Percentiles rank a stretch among this genome's conserved stretches.
Conservation (phyloP, 225 moss, liverwort and hornwort genomes). For the Physcomitrellopsis africana region DNA sequence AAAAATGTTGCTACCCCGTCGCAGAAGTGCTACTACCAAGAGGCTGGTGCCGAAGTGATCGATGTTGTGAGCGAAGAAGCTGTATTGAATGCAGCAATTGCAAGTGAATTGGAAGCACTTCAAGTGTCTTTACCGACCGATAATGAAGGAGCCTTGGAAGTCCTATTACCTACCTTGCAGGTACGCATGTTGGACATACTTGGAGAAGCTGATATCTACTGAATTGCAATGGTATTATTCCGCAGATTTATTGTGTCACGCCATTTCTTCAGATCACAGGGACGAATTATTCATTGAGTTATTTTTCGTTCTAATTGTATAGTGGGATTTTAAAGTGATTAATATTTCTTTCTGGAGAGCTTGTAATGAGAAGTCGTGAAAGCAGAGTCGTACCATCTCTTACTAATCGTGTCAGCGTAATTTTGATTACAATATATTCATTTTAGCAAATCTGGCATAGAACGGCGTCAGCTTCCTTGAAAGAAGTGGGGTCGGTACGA, state of each 20-base stretch:
- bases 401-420: not conserved
- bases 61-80: slow-evolving; percentile 40
- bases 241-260: not conserved
- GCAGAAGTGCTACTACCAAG: slow-evolving; percentile 58
- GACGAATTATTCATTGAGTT: not conserved
- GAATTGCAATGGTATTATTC: not conserved
- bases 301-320: not conserved
- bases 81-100: slow-evolving; percentile 37
- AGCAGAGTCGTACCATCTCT: not conserved
- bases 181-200: slow-evolving; percentile 28
- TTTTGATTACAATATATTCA: not conserved
- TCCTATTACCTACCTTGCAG: slow-evolving; percentile 58
- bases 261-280: slow-evolving; percentile 7
- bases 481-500: not conserved
- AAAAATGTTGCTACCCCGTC: slow-evolving; percentile 34
- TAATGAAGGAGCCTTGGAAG: slow-evolving; percentile 40
- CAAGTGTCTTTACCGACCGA: slow-evolving; percentile 31
- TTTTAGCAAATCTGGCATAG: slow-evolving; percentile 2
- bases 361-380: not conserved
- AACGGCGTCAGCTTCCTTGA: not conserved
- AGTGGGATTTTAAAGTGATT: not conserved
- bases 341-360: not conserved
- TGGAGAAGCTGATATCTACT: not conserved
- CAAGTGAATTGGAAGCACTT: slow-evolving; percentile 33
- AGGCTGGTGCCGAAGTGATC: slow-evolving; percentile 49